Percentiles rank a stretch among this genome's conserved stretches.
phyloP scores from a whole-genome alignment of 2,329 filamentous ascomycete species.

The Anisogramma anomala region DNA sequence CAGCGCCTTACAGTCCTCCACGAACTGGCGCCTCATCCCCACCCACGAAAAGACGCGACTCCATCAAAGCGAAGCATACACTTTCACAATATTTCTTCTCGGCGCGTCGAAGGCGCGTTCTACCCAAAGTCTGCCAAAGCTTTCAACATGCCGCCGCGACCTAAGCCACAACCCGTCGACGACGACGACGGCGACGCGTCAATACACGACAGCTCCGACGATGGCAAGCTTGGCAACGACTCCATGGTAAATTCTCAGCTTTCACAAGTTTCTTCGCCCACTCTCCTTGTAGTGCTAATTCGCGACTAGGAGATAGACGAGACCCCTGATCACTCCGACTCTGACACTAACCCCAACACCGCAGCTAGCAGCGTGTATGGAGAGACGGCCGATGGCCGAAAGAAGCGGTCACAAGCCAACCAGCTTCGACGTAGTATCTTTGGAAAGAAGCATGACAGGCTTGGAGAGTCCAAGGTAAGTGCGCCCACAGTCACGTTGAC shows the following conservation, averaged over 20 bases:
- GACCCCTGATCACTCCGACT: constrained; percentile 55
- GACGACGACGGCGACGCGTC: constrained; percentile 50
- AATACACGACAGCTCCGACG: constrained; percentile 48
- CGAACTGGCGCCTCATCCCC: not conserved
- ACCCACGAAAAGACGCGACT: not conserved
- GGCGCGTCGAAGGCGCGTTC: constrained; percentile 32
- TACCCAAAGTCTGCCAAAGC: constrained; percentile 15
- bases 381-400: constrained; percentile 69
- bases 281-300: not conserved
- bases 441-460: constrained; percentile 83
- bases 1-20: too few species aligned
- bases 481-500: not conserved
- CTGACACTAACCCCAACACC: constrained; percentile 55
- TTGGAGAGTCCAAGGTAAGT: constrained; percentile 81
- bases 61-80: constrained; percentile 3
- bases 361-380: constrained; percentile 77
- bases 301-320: constrained; percentile 47
- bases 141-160: constrained; percentile 43
- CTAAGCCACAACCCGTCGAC: too few species aligned
- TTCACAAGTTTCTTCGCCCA: too few species aligned
- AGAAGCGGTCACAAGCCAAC: constrained; percentile 74
- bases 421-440: constrained; percentile 86
- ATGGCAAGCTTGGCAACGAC: constrained; percentile 28
- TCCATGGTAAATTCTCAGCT: constrained; percentile 33
- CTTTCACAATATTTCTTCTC: constrained; percentile 2